Evolutionary conservation across 495 filamentous ascomycete species (phyloP).

Genomic region (Evernia prunastri): DNA sequence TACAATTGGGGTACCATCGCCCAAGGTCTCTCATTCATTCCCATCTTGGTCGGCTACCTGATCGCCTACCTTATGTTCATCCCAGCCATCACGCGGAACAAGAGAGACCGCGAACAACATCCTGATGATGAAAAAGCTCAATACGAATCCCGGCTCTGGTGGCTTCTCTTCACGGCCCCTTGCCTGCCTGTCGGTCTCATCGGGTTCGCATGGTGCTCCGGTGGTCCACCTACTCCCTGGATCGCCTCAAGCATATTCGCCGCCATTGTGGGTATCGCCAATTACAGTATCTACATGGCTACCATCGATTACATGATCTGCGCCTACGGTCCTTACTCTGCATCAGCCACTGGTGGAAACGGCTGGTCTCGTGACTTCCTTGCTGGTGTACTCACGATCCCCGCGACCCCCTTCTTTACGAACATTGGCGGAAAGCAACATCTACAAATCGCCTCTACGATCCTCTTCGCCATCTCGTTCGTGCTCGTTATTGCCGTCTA

Average conservation of each 20-base stretch:
- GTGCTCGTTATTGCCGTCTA: slow-evolving; percentile 68
- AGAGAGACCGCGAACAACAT: slow-evolving; percentile 38
- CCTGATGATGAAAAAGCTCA: slow-evolving; percentile 50
- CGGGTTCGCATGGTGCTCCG: slow-evolving; percentile 56
- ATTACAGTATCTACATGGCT: slow-evolving; percentile 67
- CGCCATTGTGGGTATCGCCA: slow-evolving; percentile 61
- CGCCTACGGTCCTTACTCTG: slow-evolving; percentile 65
- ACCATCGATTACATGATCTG: slow-evolving; percentile 72
- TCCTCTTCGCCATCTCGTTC: slow-evolving; percentile 63
- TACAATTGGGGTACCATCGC: slow-evolving; percentile 48
- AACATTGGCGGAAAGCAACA: slow-evolving; percentile 58
- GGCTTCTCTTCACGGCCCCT: slow-evolving; percentile 51
- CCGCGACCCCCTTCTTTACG: slow-evolving; percentile 55
- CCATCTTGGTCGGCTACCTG: slow-evolving; percentile 55
- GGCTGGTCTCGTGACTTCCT: slow-evolving; percentile 75
- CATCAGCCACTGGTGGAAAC: slow-evolving; percentile 66
- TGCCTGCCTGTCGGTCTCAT: slow-evolving; percentile 55
- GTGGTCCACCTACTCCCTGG: slow-evolving; percentile 55
- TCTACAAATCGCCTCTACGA: slow-evolving; percentile 63
- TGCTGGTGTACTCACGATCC: slow-evolving; percentile 69
- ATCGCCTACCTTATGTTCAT: slow-evolving; percentile 51
- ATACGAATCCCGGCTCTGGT: slow-evolving; percentile 57
- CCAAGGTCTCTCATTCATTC: slow-evolving; percentile 50
- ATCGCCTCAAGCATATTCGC: slow-evolving; percentile 58
- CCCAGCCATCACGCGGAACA: slow-evolving; percentile 49